These are phyloP conservation scores for Antitrichia curtipendula DNA, from an alignment of 225 moss, liverwort and hornwort genomes.

Conservation along the genomic window DNA sequence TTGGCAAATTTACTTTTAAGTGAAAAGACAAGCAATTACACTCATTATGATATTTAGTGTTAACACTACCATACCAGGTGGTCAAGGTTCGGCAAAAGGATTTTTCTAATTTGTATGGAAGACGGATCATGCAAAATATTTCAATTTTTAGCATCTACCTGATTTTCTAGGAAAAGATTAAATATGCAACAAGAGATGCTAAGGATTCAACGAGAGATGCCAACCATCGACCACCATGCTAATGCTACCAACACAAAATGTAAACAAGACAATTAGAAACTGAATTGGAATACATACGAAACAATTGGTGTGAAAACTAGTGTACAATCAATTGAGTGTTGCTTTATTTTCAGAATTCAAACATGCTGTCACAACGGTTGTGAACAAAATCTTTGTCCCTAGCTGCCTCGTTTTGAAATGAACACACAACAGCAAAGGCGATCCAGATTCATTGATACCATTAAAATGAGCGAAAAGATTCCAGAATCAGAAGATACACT, in stretches of 20 bases:
- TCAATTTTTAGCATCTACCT: background rate
- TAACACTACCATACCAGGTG: background rate
- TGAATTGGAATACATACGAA: no score
- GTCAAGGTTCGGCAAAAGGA: background rate
- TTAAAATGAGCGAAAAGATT: background rate
- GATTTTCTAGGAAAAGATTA: background rate
- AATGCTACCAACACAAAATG: background rate
- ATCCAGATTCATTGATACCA: background rate
- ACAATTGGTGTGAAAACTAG: background rate
- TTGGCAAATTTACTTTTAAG: background rate
- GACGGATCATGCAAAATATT: background rate
- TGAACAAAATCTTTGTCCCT: background rate
- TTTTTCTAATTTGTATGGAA: background rate
- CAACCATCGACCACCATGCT: background rate
- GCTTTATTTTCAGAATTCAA: background rate
- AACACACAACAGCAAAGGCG: background rate
- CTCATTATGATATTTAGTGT: background rate
- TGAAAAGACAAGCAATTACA: background rate
- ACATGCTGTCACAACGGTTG: background rate
- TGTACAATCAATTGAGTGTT: background rate
- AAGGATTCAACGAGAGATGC: background rate
- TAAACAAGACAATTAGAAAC: background rate
- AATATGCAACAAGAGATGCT: background rate
- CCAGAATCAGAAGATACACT: background rate
- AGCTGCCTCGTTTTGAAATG: background rate